Evolutionary conservation across 805 yeast genomes (phyloP).

Genomic region (Kazachstania kunashirensis): DNA sequence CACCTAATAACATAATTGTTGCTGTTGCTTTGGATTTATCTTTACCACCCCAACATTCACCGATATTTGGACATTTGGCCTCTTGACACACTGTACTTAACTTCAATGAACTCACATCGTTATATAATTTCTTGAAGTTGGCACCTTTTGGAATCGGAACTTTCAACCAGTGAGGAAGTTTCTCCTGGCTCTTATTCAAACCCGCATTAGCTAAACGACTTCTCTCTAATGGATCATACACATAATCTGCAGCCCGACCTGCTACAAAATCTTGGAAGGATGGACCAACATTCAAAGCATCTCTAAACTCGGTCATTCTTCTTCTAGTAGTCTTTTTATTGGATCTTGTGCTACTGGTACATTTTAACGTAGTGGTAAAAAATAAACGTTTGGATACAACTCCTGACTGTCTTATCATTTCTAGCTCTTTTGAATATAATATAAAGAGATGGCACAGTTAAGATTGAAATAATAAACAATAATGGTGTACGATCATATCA

Average conservation of each 20-base stretch:
- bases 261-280: slow-evolving; percentile 83
- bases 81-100: slow-evolving; percentile 96
- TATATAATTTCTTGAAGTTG: slow-evolving; percentile 67
- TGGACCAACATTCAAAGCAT: slow-evolving; percentile 73
- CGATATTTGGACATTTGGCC: slow-evolving; percentile 98
- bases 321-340: slow-evolving; percentile 28
- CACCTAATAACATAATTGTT: slow-evolving; percentile 96
- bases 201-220: slow-evolving; percentile 48
- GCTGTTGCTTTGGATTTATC: slow-evolving; percentile 71
- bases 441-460: too few species aligned
- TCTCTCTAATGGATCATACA: slow-evolving; percentile 66
- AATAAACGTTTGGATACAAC: not conserved
- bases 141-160: slow-evolving; percentile 96
- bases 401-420: too few species aligned
- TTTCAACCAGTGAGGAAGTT: slow-evolving; percentile 88
- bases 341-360: not conserved
- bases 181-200: slow-evolving; percentile 36
- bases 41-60: slow-evolving; percentile 99
- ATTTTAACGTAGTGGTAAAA: not conserved
- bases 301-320: slow-evolving; percentile 53
- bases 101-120: slow-evolving; percentile 79
- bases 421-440: too few species aligned
- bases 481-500: too few species aligned
- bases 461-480: too few species aligned
- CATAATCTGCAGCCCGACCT: slow-evolving; percentile 62